Percentiles rank a stretch among this genome's conserved stretches.
These are phyloP conservation scores for Myochromella boudieri DNA, from an alignment of 768 basidiomycete species.

Conservation along the genomic window DNA sequence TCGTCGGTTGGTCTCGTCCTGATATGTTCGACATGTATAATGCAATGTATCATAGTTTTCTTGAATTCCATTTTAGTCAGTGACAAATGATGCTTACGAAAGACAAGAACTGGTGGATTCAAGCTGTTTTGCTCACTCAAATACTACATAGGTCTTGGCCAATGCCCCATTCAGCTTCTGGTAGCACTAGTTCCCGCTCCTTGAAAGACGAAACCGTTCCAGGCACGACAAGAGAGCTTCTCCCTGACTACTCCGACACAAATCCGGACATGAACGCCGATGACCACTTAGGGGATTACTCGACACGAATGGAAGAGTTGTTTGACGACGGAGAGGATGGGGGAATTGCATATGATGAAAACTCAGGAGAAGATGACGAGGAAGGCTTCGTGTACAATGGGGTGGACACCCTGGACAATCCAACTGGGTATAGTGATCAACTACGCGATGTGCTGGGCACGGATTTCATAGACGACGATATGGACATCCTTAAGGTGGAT, in stretches of 20 bases:
- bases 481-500: conserved; percentile 43
- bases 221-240: conserved; percentile 21
- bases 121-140: no score
- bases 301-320: conserved; percentile 68
- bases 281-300: conserved; percentile 54
- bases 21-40: no score
- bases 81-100: conserved; percentile 11
- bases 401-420: conserved; percentile 51
- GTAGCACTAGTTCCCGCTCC: background rate
- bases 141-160: conserved; percentile 2
- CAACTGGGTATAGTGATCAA: conserved; percentile 62
- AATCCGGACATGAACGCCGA: conserved; percentile 39
- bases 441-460: conserved; percentile 72
- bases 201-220: conserved; percentile 19
- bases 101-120: no score
- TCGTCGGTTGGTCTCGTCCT: conserved; percentile 36
- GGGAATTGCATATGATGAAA: conserved; percentile 20
- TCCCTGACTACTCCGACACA: conserved; percentile 37
- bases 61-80: no score
- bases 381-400: conserved; percentile 76
- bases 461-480: conserved; percentile 52
- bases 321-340: conserved; percentile 46
- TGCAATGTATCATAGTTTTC: no score
- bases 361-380: conserved; percentile 51
- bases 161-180: conserved; percentile 12